Evolutionary conservation across 805 yeast genomes (phyloP), one percentile per base, ranked within the genome.

Genomic region (Metschnikowia noctiluminum): DNA sequence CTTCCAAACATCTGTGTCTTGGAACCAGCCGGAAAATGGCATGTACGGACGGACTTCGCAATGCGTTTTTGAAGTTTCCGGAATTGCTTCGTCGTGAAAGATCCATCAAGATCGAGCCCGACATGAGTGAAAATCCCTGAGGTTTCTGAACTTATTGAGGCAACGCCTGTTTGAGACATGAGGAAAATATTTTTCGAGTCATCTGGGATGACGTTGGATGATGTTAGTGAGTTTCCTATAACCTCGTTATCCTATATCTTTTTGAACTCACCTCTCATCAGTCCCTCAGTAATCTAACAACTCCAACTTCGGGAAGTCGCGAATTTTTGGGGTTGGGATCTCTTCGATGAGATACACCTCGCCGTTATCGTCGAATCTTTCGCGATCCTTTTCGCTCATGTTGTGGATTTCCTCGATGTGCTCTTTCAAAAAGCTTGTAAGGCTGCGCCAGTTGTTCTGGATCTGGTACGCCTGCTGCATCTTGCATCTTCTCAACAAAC

Each of bases 281-380:
- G n/a, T 12, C 7, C 4, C 31, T 49, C 65, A 85, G 61, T 74
- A 87, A 57, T 86, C 90, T 55, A 87, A 70, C 0, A 80, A 72
- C 35, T 71, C 71, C 59, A 73, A 73, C 60, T 66, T 74, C 13
- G 88, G 83, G 68, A 88, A 87, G 8, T 78, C 85, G 38, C 72
- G 73, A 51, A 89, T 78, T 11, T 58, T 66, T 0, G 96, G 96
- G 26, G 76, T 73, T 1, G 92, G 89, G 36, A 85, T 85, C 63
- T 83, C 92, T 9, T 87, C 88, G 32, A 88, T 76, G 52, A 80
- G 74, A 59, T 89, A 92, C 10, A 88, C 79, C 54, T 86, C 84
- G 1, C 98, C 98, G 52, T 88, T 81, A 36, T 91, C 97, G 63
- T 91, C 92, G 48, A 87, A 69, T 66, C 98, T 81, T 68, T 89